phyloP scores from a whole-genome alignment of 2,329 filamentous ascomycete species.

The Pochonia chlamydosporia region DNA sequence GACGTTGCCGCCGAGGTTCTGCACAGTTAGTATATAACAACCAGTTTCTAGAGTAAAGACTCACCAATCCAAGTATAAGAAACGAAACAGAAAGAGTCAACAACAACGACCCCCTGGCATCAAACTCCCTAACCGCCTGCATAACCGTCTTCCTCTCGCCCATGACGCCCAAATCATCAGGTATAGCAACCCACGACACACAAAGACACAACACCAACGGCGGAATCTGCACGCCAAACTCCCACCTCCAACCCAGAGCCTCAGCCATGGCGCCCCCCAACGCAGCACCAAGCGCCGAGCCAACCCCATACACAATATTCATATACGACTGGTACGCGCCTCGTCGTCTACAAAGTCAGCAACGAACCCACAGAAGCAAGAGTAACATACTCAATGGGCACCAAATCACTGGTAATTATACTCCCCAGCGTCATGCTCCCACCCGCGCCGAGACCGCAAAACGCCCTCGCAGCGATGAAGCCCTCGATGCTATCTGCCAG shows the following conservation, averaged over 20 bases:
- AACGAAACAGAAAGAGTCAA: conserved; percentile 49
- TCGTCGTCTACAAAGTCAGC: conserved; percentile 32
- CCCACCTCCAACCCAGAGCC: conserved; percentile 67
- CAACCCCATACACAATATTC: conserved; percentile 59
- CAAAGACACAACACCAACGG: conserved; percentile 40
- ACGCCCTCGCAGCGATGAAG: conserved; percentile 64
- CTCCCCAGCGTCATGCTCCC: conserved; percentile 63
- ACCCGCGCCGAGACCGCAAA: conserved; percentile 69
- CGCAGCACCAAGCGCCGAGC: conserved; percentile 56
- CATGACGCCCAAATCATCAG: conserved; percentile 44
- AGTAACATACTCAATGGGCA: conserved; percentile 58
- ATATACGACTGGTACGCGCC: conserved; percentile 68
- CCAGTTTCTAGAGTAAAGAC: conserved; percentile 19
- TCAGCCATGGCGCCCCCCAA: conserved; percentile 67
- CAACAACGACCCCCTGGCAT: conserved; percentile 47
- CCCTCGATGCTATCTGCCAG: conserved; percentile 60
- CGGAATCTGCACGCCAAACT: conserved; percentile 58
- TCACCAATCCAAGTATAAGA: conserved; percentile 52
- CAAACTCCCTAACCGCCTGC: conserved; percentile 50
- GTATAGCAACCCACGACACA: conserved; percentile 42
- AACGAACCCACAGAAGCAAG: conserved; percentile 1
- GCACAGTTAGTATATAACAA: too few relatives aligned
- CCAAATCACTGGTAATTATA: conserved; percentile 68
- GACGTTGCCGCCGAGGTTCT: conserved; percentile 60
- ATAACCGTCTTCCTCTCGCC: conserved; percentile 36